Conservation (phyloP, 1,139 yeast genomes). For the Yarrowia galli region DNA sequence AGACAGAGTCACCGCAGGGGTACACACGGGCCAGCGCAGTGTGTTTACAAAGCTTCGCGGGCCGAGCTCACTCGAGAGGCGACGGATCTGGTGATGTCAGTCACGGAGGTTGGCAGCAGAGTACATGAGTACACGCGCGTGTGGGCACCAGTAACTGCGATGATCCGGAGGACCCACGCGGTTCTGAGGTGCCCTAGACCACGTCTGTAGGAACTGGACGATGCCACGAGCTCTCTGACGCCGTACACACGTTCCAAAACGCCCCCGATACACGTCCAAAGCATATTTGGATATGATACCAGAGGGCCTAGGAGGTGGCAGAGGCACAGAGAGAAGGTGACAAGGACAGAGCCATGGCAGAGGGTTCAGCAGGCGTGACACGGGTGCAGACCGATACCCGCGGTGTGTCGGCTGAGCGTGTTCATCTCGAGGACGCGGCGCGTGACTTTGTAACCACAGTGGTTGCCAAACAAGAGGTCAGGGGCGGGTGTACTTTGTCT, state of each 20-base stretch:
- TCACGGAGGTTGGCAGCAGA: slow-evolving; percentile 24
- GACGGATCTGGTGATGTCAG: not conserved
- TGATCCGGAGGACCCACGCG: slow-evolving; percentile 4
- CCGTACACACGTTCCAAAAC: slow-evolving; percentile 3
- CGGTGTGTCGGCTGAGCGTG: slow-evolving; percentile 14
- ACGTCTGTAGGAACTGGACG: slow-evolving; percentile 2
- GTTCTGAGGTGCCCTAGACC: not conserved
- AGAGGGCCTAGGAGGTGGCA: slow-evolving; percentile 1
- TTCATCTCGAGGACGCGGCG: slow-evolving; percentile 17
- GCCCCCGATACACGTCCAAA: slow-evolving; percentile 11
- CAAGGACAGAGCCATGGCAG: slow-evolving; percentile 1
- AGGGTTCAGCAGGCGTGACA: slow-evolving; percentile 2
- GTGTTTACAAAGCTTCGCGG: slow-evolving; percentile 17
- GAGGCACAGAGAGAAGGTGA: not conserved
- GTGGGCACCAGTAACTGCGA: not conserved
- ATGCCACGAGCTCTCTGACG: slow-evolving; percentile 7
- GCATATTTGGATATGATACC: slow-evolving; percentile 26
- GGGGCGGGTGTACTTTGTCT: slow-evolving; percentile 25
- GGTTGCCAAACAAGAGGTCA: slow-evolving; percentile 24
- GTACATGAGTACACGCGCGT: slow-evolving; percentile 18
- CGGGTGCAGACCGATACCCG: not conserved
- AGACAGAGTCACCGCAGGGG: slow-evolving; percentile 1
- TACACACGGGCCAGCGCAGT: not conserved
- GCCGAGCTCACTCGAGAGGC: not conserved
- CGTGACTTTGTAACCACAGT: slow-evolving; percentile 6